Conservation (phyloP, 305 asterid species). For the Solanum hybrid region DNA sequence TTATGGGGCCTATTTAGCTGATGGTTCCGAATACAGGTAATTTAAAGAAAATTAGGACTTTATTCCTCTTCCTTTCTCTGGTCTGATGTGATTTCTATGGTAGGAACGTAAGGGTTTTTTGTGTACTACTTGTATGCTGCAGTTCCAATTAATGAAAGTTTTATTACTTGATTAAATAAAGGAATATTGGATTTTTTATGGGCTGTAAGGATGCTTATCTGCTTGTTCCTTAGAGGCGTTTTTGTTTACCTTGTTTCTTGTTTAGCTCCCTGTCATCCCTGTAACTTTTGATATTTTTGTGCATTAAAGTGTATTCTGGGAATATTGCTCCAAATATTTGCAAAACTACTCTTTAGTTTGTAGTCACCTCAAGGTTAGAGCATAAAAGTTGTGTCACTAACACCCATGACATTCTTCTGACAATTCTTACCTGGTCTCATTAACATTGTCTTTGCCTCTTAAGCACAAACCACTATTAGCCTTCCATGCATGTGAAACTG, state of each 20-base stretch:
- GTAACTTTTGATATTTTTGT: not conserved
- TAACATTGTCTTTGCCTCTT: not conserved
- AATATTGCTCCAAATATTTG: not conserved
- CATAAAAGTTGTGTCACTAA: not conserved
- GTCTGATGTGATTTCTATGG: not conserved
- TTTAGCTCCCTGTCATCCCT: not conserved
- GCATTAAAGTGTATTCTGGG: not conserved
- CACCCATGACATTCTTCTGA: not conserved
- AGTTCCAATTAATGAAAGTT: not conserved
- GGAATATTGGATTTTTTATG: not conserved
- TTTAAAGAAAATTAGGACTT: constrained; percentile 1
- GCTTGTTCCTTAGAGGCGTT: not conserved
- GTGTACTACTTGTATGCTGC: not conserved
- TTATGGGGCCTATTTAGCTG: constrained; percentile 94
- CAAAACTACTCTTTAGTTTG: not conserved
- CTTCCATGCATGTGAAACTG: not conserved
- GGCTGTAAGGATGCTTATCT: not conserved
- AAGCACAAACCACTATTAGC: not conserved
- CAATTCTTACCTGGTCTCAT: not conserved
- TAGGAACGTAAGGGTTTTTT: not conserved
- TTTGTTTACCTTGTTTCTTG: not conserved
- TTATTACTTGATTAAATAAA: not conserved
- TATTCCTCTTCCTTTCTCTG: not conserved
- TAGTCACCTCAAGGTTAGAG: not conserved
- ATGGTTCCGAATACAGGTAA: constrained; percentile 96